Percentiles rank a stretch among this genome's conserved stretches.
Conservation (phyloP, 116 monocot species). For the Papilionanthe hybrid region DNA sequence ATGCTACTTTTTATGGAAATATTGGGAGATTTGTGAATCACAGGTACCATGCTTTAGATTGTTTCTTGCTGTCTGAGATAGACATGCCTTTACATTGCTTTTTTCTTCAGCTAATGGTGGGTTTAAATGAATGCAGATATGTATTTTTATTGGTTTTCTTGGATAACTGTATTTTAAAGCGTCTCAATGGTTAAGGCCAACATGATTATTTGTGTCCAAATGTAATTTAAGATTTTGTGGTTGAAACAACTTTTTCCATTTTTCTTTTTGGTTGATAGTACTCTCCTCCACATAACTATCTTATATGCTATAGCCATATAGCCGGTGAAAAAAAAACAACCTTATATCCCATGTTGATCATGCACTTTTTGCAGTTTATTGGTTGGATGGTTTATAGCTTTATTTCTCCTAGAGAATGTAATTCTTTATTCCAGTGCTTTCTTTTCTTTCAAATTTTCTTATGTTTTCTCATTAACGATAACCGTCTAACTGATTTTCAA, state of each 20-base stretch:
- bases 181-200: not conserved
- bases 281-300: not conserved
- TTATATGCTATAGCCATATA: not conserved
- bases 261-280: not conserved
- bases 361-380: not conserved
- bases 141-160: not conserved
- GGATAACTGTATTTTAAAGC: not conserved
- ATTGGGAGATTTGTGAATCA: slow-evolving; percentile 89
- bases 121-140: not conserved
- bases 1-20: slow-evolving; percentile 96
- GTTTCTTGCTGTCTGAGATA: not conserved
- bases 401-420: no score
- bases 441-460: no score
- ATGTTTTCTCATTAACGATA: no score
- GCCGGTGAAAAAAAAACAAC: not conserved
- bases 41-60: slow-evolving; percentile 40
- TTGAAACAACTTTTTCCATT: not conserved
- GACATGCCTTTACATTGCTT: not conserved
- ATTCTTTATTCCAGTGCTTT: no score
- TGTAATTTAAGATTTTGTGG: not conserved
- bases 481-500: no score
- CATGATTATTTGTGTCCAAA: not conserved
- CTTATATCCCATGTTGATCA: not conserved
- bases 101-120: not conserved
- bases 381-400: not conserved